Conservation (phyloP, 1,139 yeast species). For the Lodderomyces margitis region DNA sequence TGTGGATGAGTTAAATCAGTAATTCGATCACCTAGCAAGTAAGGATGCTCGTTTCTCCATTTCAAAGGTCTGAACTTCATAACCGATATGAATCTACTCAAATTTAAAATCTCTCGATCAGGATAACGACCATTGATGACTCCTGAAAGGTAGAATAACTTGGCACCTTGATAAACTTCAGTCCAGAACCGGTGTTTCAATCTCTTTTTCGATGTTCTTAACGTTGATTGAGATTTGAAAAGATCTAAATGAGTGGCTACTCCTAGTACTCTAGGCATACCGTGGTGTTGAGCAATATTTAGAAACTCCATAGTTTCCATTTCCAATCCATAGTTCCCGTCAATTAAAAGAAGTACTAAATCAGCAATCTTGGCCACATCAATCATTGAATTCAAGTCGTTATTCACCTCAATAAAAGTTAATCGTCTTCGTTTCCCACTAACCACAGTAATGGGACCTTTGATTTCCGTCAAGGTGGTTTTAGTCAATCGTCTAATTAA, state of each 20-base stretch:
- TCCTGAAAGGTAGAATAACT: constrained; percentile 89
- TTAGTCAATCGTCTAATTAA: constrained; percentile 87
- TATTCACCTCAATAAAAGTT: constrained; percentile 89
- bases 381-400: constrained; percentile 92
- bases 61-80: constrained; percentile 97
- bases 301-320: constrained; percentile 99
- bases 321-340: constrained; percentile 97
- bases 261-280: constrained; percentile 97
- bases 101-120: constrained; percentile 88
- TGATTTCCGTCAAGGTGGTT: constrained; percentile 77
- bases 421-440: constrained; percentile 92
- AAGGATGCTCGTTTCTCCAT: constrained; percentile 99
- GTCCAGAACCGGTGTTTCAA: constrained; percentile 98
- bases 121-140: constrained; percentile 97
- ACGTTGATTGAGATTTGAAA: constrained; percentile 84
- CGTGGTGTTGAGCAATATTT: constrained; percentile 95
- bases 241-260: constrained; percentile 94
- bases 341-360: constrained; percentile 81
- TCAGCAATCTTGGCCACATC: constrained; percentile 97
- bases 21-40: constrained; percentile 83
- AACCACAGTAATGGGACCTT: constrained; percentile 97
- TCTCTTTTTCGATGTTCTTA: constrained; percentile 88
- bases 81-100: constrained; percentile 89
- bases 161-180: constrained; percentile 98
- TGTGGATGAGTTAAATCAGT: constrained; percentile 97